Evolutionary conservation across 345 rosid genomes (phyloP), one percentile per base, ranked within the genome.

Genomic region (Eucalyptus sideroxylon): DNA sequence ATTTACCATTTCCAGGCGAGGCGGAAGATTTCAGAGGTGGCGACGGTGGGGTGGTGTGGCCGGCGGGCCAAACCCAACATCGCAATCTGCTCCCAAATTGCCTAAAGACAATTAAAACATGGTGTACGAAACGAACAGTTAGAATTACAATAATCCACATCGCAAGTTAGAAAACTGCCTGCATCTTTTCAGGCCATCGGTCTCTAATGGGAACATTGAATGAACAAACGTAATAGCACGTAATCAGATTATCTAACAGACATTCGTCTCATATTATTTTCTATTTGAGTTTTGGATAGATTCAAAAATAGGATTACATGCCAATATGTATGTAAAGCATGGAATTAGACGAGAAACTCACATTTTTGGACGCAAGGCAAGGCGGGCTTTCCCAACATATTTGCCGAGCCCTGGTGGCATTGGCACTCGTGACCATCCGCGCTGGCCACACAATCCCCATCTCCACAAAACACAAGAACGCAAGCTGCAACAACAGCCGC

Each of bases 381-480:
- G 44, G 62, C 34, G 5, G 90, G 7, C 62, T 16, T 34, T 16
- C 65, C 88, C 23, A 90, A 31, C 87, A 93, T 62, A 88, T 94
- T 94, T 8, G 44, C 69, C 2, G 92, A 88, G 62, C 89, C 93
- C 40, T 47, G 51, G 81, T 86, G 55, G 93, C 96, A 94, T 14
- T 91, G 87, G 90, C 96, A 94, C 17, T 40, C 31, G 67, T 88
- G 90, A 26, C 89, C 89, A 37, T 13, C 88, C 59, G 90, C 92
- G 59, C 89, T 91, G 6, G 91, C 47, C 13, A 80, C 50, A 65
- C 96, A 94, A 26, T 34, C 89, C 49, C 95, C 96, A 4, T 93
- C 94, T 8, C 92, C 94, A 56, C 94, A 93, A 91, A 92, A 91
- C 87, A 89, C 87, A 16, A 91, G 60, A 45, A 27, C 49, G 67